phyloP scores from a whole-genome alignment of 1,284 basidiomycete species.

The Tilletia caries region DNA sequence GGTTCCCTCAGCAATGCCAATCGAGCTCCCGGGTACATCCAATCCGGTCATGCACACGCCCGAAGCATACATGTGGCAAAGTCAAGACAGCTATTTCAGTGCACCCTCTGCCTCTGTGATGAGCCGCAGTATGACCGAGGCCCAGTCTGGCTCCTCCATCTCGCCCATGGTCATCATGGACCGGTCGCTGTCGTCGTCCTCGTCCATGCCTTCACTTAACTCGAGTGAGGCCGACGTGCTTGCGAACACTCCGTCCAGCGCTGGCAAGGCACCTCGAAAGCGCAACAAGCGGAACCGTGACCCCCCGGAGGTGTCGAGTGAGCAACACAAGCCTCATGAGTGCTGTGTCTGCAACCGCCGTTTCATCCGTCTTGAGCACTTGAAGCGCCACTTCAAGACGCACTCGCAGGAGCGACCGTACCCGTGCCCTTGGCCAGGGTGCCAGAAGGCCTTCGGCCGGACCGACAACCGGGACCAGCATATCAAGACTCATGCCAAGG shows the following conservation, averaged over 20 bases:
- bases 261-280: constrained; percentile 27
- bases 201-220: not conserved
- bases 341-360: constrained; percentile 49
- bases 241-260: not conserved
- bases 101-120: not conserved
- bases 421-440: constrained; percentile 48
- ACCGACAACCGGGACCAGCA: constrained; percentile 52
- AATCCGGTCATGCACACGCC: not conserved
- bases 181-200: not conserved
- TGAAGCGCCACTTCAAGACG: constrained; percentile 52
- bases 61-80: not conserved
- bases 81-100: constrained; percentile 2
- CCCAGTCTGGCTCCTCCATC: not conserved
- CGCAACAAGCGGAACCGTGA: constrained; percentile 31
- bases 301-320: constrained; percentile 50
- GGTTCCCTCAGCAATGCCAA: not conserved
- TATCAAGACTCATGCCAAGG: constrained; percentile 51
- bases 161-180: constrained; percentile 14
- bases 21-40: not conserved
- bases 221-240: not conserved
- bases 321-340: constrained; percentile 50
- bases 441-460: constrained; percentile 49
- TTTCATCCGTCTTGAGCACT: constrained; percentile 52
- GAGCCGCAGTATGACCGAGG: constrained; percentile 7
- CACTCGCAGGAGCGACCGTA: constrained; percentile 52